A percentile compares a stretch with the other conserved stretches of the same genome.
Evolutionary conservation across 148 eudicot species (phyloP).

Genomic region (Vaccinium myrtillus): DNA sequence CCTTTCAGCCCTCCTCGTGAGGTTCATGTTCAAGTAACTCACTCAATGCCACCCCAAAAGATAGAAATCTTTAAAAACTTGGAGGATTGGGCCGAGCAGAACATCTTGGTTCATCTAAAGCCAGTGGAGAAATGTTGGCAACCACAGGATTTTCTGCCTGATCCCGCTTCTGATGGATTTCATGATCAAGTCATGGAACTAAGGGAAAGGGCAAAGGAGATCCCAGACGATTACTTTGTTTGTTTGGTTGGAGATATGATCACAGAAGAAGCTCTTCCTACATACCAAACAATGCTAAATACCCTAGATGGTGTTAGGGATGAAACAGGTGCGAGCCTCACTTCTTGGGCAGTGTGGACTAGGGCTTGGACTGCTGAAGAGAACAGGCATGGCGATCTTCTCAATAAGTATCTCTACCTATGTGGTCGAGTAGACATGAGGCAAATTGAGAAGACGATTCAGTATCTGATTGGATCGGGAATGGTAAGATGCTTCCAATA

Average conservation of each 20-base stretch:
- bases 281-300: constrained; percentile 31
- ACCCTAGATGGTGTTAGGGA: constrained; percentile 30
- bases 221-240: constrained; percentile 29
- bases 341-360: constrained; percentile 31
- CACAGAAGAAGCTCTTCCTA: constrained; percentile 34
- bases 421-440: constrained; percentile 31
- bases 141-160: constrained; percentile 28
- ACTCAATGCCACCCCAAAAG: constrained; percentile 24
- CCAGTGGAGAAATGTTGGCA: constrained; percentile 27
- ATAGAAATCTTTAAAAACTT: constrained; percentile 20
- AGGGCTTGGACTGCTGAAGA: constrained; percentile 36
- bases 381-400: constrained; percentile 30
- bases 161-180: constrained; percentile 28
- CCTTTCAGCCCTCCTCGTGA: constrained; percentile 24
- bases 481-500: constrained; percentile 20
- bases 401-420: constrained; percentile 31
- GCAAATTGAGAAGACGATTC: constrained; percentile 34
- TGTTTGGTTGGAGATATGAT: constrained; percentile 35
- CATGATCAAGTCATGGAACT: constrained; percentile 27
- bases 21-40: constrained; percentile 21
- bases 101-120: constrained; percentile 23
- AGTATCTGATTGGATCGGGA: constrained; percentile 32
- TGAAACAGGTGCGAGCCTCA: constrained; percentile 27
- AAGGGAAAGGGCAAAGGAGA: constrained; percentile 30
- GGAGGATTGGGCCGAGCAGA: constrained; percentile 22